Percentiles rank a stretch among this genome's conserved stretches.
phyloP scores from a whole-genome alignment of 2,329 filamentous ascomycete species.

The Amauroascus verrucosus region DNA sequence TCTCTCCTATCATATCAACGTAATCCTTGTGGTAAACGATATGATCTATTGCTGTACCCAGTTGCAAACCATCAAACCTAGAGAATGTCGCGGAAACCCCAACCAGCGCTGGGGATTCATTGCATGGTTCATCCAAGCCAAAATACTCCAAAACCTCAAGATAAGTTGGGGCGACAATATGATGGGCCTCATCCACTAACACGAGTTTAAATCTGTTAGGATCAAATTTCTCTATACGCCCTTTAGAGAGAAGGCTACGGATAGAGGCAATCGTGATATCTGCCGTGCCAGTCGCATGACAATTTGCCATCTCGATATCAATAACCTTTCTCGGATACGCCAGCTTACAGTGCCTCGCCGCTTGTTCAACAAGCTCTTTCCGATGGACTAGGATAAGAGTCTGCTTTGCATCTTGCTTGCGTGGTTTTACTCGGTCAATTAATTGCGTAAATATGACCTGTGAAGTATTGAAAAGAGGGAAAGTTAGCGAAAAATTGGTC shows the following conservation, averaged over 20 bases:
- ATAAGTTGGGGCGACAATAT: conserved; percentile 81
- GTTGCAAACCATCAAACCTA: conserved; percentile 70
- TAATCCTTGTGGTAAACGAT: conserved; percentile 92
- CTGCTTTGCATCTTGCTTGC: conserved; percentile 51
- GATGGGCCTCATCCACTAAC: conserved; percentile 91
- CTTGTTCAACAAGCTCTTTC: conserved; percentile 88
- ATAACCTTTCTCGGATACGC: conserved; percentile 72
- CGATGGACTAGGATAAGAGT: conserved; percentile 89
- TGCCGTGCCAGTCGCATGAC: conserved; percentile 64
- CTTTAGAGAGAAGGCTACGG: conserved; percentile 66
- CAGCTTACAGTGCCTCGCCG: conserved; percentile 68
- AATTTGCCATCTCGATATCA: conserved; percentile 82
- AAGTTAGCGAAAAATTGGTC: background rate
- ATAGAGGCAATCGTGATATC: conserved; percentile 93
- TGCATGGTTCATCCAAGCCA: conserved; percentile 47
- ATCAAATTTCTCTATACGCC: conserved; percentile 73
- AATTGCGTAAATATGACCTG: conserved; percentile 94
- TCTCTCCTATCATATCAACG: conserved; percentile 71
- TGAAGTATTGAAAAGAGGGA: background rate
- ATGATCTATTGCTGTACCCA: conserved; percentile 81
- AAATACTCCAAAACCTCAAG: conserved; percentile 69
- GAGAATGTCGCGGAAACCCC: conserved; percentile 78
- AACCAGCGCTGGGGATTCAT: conserved; percentile 56
- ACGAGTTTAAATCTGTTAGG: conserved; percentile 73
- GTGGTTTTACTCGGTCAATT: conserved; percentile 61